phyloP scores from a whole-genome alignment of 2,329 filamentous ascomycete species.

The Penicillium janthinellum region DNA sequence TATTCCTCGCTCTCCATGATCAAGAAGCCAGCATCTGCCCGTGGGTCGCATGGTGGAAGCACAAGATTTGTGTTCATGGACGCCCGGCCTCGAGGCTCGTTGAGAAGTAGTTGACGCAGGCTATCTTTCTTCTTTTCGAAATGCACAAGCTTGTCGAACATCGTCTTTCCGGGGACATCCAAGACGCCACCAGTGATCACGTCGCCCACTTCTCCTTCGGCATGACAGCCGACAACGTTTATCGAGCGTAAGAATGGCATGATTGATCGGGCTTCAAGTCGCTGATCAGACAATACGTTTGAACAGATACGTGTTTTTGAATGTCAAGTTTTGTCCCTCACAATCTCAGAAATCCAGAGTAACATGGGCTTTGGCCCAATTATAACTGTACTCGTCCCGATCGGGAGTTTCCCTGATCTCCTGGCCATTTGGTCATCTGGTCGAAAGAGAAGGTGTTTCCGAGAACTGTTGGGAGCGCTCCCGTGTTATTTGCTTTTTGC shows the following conservation, averaged over 20 bases:
- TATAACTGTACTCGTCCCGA: not conserved
- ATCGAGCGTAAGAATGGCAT: conserved; percentile 28
- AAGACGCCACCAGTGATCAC: conserved; percentile 53
- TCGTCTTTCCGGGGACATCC: conserved; percentile 46
- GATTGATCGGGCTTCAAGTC: not conserved
- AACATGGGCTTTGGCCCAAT: not conserved
- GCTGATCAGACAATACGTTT: not conserved
- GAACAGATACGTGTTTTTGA: not conserved
- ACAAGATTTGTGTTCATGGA: conserved; percentile 47
- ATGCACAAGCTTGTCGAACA: conserved; percentile 53
- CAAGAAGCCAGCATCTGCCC: conserved; percentile 50
- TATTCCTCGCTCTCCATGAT: conserved; percentile 53
- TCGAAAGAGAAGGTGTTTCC: not conserved
- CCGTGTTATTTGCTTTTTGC: conserved; percentile 10
- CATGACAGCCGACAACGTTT: conserved; percentile 28
- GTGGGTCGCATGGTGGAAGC: conserved; percentile 48
- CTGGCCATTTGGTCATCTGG: not conserved
- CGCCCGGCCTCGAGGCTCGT: conserved; percentile 51
- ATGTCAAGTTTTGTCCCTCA: not conserved
- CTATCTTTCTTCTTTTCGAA: conserved; percentile 46
- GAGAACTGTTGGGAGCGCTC: not conserved
- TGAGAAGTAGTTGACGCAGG: conserved; percentile 47
- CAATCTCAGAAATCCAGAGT: not conserved
- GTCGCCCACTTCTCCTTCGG: conserved; percentile 49
- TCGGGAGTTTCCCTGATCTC: not conserved